Conservation (phyloP, 2,329 filamentous ascomycete species). For the Claviceps sp. region DNA sequence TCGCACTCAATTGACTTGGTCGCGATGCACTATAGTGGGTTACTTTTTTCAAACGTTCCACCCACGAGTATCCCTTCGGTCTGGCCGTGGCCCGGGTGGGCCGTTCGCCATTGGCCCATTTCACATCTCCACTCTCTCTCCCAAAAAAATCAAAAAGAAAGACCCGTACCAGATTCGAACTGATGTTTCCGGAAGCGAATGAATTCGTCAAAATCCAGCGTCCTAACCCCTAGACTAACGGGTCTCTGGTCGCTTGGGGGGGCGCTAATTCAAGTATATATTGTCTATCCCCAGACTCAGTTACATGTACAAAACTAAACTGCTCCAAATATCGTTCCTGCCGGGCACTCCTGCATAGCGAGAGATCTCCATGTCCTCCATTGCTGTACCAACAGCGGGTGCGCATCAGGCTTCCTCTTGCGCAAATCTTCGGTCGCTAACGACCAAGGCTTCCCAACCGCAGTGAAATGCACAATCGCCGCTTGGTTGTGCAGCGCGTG, state of each 20-base stretch:
- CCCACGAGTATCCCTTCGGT: too few relatives aligned
- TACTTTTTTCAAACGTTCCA: too few relatives aligned
- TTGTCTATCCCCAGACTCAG: neutral
- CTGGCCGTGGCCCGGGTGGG: too few relatives aligned
- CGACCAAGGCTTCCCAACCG: slow-evolving; percentile 9
- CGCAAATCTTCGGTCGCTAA: neutral
- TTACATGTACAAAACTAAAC: neutral
- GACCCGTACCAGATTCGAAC: slow-evolving; percentile 9
- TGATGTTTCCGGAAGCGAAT: slow-evolving; percentile 9
- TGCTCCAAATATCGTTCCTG: neutral
- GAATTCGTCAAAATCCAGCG: slow-evolving; percentile 11
- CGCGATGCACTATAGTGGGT: too few relatives aligned
- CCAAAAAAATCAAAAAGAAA: neutral
- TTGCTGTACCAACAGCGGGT: slow-evolving; percentile 7
- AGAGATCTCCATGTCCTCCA: slow-evolving; percentile 8
- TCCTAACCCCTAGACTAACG: slow-evolving; percentile 14
- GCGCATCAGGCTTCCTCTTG: slow-evolving; percentile 1
- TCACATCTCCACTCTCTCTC: too few relatives aligned
- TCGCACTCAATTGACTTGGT: too few relatives aligned
- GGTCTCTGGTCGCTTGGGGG: neutral
- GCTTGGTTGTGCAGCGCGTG: slow-evolving; percentile 8
- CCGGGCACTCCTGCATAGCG: slow-evolving; percentile 6
- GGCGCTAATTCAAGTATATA: neutral
- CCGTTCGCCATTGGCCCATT: too few relatives aligned
- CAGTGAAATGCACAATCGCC: slow-evolving; percentile 8